Evolutionary conservation across 768 basidiomycete genomes (phyloP).

Genomic region (Crassisporium funariophilum): DNA sequence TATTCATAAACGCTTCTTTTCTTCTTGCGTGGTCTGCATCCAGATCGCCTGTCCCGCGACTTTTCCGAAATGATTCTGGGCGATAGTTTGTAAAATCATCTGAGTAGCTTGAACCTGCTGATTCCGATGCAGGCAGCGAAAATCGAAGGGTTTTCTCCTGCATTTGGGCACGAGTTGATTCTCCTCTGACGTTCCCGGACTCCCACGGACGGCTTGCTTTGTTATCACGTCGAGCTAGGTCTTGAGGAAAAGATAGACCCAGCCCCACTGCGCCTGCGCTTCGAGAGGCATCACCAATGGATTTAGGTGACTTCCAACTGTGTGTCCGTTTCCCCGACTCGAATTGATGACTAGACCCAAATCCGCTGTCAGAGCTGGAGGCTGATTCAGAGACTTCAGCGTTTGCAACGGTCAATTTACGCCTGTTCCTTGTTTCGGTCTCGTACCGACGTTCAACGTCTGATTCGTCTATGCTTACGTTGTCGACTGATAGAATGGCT

Average conservation of each 20-base stretch:
- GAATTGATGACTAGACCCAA: slow-evolving; percentile 16
- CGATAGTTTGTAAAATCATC: slow-evolving; percentile 12
- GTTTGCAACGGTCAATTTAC: slow-evolving; percentile 48
- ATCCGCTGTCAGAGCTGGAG: slow-evolving; percentile 43
- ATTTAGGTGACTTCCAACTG: not conserved
- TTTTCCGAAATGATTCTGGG: not conserved
- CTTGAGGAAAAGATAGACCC: slow-evolving; percentile 22
- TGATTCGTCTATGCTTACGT: slow-evolving; percentile 44
- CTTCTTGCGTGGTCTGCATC: slow-evolving; percentile 29
- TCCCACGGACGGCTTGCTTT: not conserved
- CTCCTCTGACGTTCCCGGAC: not conserved
- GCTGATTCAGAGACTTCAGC: slow-evolving; percentile 43
- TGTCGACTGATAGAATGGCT: slow-evolving; percentile 22
- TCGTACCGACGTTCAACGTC: slow-evolving; percentile 47
- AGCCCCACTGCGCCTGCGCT: slow-evolving; percentile 20
- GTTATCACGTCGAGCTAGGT: not conserved
- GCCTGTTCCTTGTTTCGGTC: slow-evolving; percentile 35
- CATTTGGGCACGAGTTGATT: not conserved
- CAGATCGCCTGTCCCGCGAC: not conserved
- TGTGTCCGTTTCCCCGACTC: not conserved
- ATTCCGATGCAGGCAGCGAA: slow-evolving; percentile 30
- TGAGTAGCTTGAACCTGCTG: slow-evolving; percentile 26
- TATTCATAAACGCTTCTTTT: slow-evolving; percentile 37
- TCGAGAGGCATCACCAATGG: not conserved
- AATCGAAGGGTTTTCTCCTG: slow-evolving; percentile 27